Evolutionary conservation across 176 grass and related monocot species (phyloP), one percentile per base, ranked within the genome.

Genomic region (Oryza australiensis): DNA sequence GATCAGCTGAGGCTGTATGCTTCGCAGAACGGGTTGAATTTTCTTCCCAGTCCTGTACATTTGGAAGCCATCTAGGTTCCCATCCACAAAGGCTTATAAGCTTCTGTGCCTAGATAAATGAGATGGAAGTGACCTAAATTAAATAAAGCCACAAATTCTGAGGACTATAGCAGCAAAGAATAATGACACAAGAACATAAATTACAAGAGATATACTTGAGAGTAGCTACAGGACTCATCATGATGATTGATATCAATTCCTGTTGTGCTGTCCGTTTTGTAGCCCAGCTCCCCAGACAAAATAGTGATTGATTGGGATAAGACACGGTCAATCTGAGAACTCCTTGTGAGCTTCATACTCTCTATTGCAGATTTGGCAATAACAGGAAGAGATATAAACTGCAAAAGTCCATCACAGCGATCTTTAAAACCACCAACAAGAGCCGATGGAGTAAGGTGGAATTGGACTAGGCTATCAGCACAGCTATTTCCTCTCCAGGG

Each of bases 51-150:
- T 99, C 96, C 90, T 95, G 96, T 79, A 99, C 68, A 80, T 91
- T 95, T 77, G 96, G 93, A 85, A 95, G 97, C 97, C 97, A 99
- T 88, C 97, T 95, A 66, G 93, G 93, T 74, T 99, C 97, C 97
- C 97, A 99, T 70, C 97, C 97, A 96, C 93, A 99, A 77, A 99
- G 77, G 80, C 97, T 96, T 76, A 99, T 99, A 79, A 99, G 73
- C 87, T 92, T 99, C 85, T 94, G 97, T 80, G 89, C 88, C 97
- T 99, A 78, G 46, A 90, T 82, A 59, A 82, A 90, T 90, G 66
- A 90, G 74, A 90, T 83, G 49, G 40, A 35, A 87, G 62, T 79
- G 48, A 26, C 78, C 55, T 70, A 76, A 83, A 87, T 84, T 80
- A 84, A 83, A 77, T 86, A 90, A 90, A 68, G 62, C 63, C 68